Conservation (phyloP, 371 early-diverging fungal species). For the Mucor mucedo region DNA sequence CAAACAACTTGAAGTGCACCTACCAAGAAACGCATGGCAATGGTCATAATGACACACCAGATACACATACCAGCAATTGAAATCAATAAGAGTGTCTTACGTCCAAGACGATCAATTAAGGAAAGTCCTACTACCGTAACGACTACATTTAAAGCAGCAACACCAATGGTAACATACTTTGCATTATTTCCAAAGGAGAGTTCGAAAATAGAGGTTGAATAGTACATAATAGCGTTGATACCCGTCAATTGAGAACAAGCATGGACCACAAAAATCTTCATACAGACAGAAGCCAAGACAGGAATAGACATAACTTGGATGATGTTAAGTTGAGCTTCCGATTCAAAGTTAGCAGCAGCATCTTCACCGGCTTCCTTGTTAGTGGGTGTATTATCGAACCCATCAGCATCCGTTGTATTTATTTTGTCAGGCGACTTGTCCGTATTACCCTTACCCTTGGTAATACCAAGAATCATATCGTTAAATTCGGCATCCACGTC, state of each 20-base stretch:
- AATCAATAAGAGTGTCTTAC: conserved; percentile 62
- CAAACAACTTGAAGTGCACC: conserved; percentile 67
- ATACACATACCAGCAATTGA: conserved; percentile 57
- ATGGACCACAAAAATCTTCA: conserved; percentile 68
- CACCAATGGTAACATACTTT: conserved; percentile 50
- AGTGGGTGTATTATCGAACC: conserved; percentile 27
- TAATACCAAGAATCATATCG: conserved; percentile 58
- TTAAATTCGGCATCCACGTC: conserved; percentile 65
- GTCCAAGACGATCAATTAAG: conserved; percentile 68
- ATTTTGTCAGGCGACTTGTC: conserved; percentile 16
- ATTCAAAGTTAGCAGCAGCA: conserved; percentile 26
- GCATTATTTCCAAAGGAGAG: conserved; percentile 42
- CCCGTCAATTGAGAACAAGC: conserved; percentile 63
- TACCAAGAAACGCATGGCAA: conserved; percentile 49
- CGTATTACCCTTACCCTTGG: conserved; percentile 29
- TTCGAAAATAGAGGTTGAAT: conserved; percentile 54
- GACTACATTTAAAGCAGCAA: conserved; percentile 55
- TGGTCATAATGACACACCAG: conserved; percentile 43
- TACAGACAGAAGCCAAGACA: conserved; percentile 31
- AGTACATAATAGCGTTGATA: conserved; percentile 73
- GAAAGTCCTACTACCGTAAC: conserved; percentile 53
- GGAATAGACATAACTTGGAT: conserved; percentile 42
- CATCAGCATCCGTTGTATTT: conserved; percentile 16
- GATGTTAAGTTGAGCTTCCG: conserved; percentile 37
- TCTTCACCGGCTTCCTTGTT: conserved; percentile 30